Conservation (phyloP, 192 early-diverging fungal genomes). For the Paraglomus occultum region DNA sequence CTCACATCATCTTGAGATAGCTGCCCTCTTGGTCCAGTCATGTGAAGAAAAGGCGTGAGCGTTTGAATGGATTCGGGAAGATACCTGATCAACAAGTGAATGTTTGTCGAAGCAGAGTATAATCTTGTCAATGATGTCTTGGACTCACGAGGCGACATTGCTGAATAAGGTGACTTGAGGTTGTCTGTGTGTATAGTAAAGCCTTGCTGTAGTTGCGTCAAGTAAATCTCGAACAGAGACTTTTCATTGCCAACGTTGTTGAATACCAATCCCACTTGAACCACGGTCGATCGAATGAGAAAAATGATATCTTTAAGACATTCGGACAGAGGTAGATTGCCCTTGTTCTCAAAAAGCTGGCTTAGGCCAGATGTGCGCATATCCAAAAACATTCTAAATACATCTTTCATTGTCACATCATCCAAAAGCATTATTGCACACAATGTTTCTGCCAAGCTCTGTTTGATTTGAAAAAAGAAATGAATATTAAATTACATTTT, state of each 20-base stretch:
- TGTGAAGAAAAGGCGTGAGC: constrained; percentile 46
- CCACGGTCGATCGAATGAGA: constrained; percentile 41
- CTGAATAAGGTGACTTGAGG: background rate
- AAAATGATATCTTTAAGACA: constrained; percentile 45
- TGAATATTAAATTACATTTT: constrained; percentile 12
- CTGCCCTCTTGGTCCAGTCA: constrained; percentile 31
- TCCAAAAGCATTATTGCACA: constrained; percentile 69
- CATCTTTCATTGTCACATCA: constrained; percentile 53
- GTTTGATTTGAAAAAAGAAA: background rate
- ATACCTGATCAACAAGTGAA: constrained; percentile 55
- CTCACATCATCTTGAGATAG: constrained; percentile 38
- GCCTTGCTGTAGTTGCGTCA: constrained; percentile 39
- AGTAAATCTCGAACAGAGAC: constrained; percentile 38
- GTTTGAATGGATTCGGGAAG: constrained; percentile 54
- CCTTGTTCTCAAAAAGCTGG: constrained; percentile 31
- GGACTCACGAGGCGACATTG: constrained; percentile 16
- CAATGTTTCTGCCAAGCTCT: constrained; percentile 60
- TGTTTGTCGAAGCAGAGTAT: constrained; percentile 55
- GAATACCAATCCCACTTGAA: constrained; percentile 38
- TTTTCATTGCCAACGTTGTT: constrained; percentile 12
- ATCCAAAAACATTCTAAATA: constrained; percentile 49
- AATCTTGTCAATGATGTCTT: constrained; percentile 38
- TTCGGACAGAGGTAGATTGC: constrained; percentile 29
- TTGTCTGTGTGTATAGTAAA: constrained; percentile 30
- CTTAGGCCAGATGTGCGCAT: constrained; percentile 52